These are phyloP conservation scores for Saussurea involucrata DNA, from an alignment of 129 eudicot genomes.

Conservation along the genomic window DNA sequence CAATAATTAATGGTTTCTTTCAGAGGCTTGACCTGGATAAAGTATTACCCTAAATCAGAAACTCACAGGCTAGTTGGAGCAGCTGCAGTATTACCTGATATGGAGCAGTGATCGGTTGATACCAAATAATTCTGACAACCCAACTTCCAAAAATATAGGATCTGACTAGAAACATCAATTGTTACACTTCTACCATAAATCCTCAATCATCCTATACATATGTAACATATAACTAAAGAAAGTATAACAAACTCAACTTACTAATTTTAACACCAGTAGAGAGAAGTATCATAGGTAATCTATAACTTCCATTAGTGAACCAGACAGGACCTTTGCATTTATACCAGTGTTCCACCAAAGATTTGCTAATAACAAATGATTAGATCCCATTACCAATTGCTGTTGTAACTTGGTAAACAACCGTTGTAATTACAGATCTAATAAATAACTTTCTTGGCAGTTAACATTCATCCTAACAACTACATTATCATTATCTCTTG, in stretches of 20 bases:
- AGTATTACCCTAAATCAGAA: background rate
- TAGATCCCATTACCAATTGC: slow-evolving; percentile 8
- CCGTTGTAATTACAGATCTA: background rate
- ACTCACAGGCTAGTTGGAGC: background rate
- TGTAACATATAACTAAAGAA: background rate
- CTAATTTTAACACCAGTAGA: background rate
- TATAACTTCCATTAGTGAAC: background rate
- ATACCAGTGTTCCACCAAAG: slow-evolving; percentile 9
- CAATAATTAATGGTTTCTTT: background rate
- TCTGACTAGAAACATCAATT: background rate
- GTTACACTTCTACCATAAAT: background rate
- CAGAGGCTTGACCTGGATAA: background rate
- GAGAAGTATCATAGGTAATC: background rate
- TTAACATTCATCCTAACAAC: slow-evolving; percentile 1
- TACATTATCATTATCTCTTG: background rate
- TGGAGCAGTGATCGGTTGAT: background rate
- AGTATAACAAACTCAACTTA: background rate
- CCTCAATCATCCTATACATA: background rate
- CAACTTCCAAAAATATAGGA: background rate
- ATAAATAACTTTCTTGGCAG: background rate
- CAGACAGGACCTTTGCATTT: background rate
- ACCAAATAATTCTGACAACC: background rate
- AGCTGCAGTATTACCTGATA: background rate
- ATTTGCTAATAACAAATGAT: background rate
- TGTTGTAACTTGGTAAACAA: background rate